phyloP scores from a whole-genome alignment of 495 filamentous ascomycete genomes.

The Neurospora terricola region DNA sequence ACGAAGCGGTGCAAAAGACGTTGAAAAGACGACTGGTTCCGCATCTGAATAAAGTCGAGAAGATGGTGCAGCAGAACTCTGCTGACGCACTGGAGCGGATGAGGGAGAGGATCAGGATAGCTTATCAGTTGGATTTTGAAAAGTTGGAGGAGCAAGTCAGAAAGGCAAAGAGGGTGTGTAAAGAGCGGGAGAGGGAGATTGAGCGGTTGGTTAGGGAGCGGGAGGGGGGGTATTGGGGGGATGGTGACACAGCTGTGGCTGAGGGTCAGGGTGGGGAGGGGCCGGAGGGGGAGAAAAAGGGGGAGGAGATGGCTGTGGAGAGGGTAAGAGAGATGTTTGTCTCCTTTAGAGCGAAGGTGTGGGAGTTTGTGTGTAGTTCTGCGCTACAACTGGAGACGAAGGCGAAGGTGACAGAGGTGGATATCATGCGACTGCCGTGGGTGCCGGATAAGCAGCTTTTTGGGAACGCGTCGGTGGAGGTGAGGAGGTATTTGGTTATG shows the following conservation, averaged over 20 bases:
- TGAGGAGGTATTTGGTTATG: conserved; percentile 3
- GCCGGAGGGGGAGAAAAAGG: not conserved
- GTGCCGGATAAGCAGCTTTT: not conserved
- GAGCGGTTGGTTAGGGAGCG: not conserved
- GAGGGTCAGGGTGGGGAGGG: not conserved
- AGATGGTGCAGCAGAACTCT: not conserved
- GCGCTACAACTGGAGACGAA: not conserved
- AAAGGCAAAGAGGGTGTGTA: not conserved
- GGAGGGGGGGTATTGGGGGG: not conserved
- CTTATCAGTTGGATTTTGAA: not conserved
- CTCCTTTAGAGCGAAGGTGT: not conserved
- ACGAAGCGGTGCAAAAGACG: not conserved
- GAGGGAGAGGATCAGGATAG: not conserved
- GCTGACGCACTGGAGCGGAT: not conserved
- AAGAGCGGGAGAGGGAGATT: not conserved
- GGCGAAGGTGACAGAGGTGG: not conserved
- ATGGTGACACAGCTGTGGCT: not conserved
- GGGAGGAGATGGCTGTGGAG: not conserved
- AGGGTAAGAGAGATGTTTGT: not conserved
- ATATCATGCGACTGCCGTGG: not conserved
- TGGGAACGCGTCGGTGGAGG: not conserved
- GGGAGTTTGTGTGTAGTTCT: not conserved
- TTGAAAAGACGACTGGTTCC: not conserved
- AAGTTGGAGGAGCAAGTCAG: not conserved
- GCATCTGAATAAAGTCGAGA: not conserved